These are phyloP conservation scores for Botryosphaeria dothidea DNA, from an alignment of 2,329 filamentous ascomycete species.

Conservation along the genomic window DNA sequence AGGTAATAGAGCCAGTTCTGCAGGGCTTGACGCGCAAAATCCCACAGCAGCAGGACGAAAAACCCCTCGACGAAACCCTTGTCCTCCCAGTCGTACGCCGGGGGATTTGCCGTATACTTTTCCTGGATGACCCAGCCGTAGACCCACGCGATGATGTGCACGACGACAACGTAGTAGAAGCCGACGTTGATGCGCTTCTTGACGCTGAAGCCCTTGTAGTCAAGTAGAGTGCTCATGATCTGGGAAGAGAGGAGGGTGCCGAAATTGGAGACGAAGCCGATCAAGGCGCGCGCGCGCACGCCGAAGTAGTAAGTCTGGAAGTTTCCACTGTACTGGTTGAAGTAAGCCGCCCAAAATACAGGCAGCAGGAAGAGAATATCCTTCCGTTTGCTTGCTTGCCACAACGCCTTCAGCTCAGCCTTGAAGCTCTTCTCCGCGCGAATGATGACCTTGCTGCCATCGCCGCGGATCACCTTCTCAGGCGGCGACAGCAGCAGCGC, in stretches of 20 bases:
- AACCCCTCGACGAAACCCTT: slow-evolving; percentile 49
- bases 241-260: slow-evolving; percentile 47
- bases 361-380: slow-evolving; percentile 44
- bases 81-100: slow-evolving; percentile 43
- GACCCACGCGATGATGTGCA: slow-evolving; percentile 52
- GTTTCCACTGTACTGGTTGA: slow-evolving; percentile 50
- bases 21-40: slow-evolving; percentile 53
- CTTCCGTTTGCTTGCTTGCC: slow-evolving; percentile 29
- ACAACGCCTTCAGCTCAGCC: slow-evolving; percentile 42
- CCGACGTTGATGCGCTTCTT: slow-evolving; percentile 46
- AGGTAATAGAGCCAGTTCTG: slow-evolving; percentile 61
- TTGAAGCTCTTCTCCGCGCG: slow-evolving; percentile 38
- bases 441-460: slow-evolving; percentile 43
- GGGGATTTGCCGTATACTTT: slow-evolving; percentile 48
- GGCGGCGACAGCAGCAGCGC: slow-evolving; percentile 43
- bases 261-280: slow-evolving; percentile 48
- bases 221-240: slow-evolving; percentile 47
- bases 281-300: slow-evolving; percentile 49
- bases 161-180: slow-evolving; percentile 49
- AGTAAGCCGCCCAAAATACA: slow-evolving; percentile 48
- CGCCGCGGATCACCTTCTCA: slow-evolving; percentile 45
- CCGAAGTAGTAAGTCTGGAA: slow-evolving; percentile 53
- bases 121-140: slow-evolving; percentile 57
- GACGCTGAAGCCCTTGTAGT: slow-evolving; percentile 41
- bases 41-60: slow-evolving; percentile 52